Conservation (phyloP, 208 protist genomes). For the Leishmania mexicana region DNA sequence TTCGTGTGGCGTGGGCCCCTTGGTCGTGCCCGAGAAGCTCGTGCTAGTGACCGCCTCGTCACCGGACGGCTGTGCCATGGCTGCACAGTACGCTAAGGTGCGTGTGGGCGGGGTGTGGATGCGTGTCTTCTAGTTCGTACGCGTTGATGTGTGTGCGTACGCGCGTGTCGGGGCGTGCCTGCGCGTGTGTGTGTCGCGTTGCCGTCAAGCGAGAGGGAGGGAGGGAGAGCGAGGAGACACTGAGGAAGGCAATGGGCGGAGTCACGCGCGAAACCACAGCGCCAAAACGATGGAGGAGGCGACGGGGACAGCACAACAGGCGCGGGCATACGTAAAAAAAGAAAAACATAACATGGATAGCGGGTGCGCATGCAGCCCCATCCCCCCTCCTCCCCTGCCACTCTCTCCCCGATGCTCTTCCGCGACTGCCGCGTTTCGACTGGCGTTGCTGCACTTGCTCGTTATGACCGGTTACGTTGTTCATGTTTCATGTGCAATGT, state of each 20-base stretch:
- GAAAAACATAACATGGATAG: neutral
- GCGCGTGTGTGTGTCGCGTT: neutral
- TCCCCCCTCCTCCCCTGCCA: no score
- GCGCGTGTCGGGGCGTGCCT: neutral
- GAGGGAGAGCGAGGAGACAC: neutral
- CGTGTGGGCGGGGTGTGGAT: neutral
- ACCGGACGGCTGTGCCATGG: neutral
- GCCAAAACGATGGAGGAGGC: neutral
- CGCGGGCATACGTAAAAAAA: neutral
- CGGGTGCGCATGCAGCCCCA: neutral
- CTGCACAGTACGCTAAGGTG: neutral
- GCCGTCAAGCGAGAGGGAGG: neutral
- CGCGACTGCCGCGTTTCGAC: no score
- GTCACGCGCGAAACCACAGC: neutral
- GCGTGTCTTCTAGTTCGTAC: neutral
- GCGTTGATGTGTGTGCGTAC: neutral
- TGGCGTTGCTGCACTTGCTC: no score
- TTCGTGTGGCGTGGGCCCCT: conserved; percentile 25
- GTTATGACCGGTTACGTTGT: no score
- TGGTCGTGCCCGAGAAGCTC: neutral
- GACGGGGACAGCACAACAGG: no score
- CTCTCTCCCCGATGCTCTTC: no score
- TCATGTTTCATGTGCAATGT: no score
- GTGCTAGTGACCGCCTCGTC: neutral
- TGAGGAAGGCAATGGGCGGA: neutral